Conservation (phyloP, 2,329 filamentous ascomycete species). For the Aspergillus sp. region DNA sequence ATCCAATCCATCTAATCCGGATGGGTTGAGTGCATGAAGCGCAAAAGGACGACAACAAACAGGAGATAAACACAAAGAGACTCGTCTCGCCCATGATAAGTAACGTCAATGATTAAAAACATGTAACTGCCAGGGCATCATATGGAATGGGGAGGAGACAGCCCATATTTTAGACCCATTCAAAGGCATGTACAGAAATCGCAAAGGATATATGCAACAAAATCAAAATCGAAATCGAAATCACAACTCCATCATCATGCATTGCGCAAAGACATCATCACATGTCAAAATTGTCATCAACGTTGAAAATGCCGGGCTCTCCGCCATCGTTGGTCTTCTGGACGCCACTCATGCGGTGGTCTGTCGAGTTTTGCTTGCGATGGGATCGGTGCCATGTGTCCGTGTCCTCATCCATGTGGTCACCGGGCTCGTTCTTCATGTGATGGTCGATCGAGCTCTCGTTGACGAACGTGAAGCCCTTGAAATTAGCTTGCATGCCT, state of each 20-base stretch:
- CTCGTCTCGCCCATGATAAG: conserved; percentile 1
- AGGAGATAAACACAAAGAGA: conserved; percentile 1
- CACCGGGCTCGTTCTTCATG: conserved; percentile 34
- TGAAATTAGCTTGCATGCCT: conserved; percentile 96
- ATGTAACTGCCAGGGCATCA: conserved; percentile 5
- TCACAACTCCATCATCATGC: conserved; percentile 41
- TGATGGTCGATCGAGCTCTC: conserved; percentile 83
- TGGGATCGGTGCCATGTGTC: conserved; percentile 35
- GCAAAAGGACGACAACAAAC: neutral
- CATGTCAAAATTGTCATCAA: conserved; percentile 47
- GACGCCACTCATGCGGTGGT: conserved; percentile 47
- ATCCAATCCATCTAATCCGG: conserved; percentile 3
- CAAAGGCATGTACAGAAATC: conserved; percentile 31
- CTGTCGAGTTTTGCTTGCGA: conserved; percentile 28
- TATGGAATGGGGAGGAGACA: neutral
- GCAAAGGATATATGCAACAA: neutral
- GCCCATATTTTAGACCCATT: conserved; percentile 22
- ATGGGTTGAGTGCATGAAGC: neutral
- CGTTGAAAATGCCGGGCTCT: conserved; percentile 44
- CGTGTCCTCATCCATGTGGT: conserved; percentile 45
- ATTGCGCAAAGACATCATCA: conserved; percentile 35
- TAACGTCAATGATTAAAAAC: conserved; percentile 2
- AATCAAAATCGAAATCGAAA: conserved; percentile 18
- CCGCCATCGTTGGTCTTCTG: conserved; percentile 39
- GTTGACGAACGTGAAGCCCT: conserved; percentile 98